phyloP scores from a whole-genome alignment of 1,284 basidiomycete species.

The Ustilago tritici region DNA sequence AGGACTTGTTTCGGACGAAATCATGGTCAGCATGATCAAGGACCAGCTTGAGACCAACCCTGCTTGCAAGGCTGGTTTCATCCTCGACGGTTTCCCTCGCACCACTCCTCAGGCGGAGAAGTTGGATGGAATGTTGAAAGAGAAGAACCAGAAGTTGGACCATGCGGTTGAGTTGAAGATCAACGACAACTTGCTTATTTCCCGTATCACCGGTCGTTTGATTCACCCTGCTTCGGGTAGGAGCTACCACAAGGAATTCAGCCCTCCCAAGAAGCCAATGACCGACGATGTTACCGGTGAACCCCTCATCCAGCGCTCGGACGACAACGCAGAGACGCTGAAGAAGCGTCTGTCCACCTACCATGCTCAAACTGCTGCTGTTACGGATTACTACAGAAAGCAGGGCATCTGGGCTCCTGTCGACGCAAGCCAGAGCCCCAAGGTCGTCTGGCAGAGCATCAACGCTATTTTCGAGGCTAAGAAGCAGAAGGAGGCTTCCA shows the following conservation, averaged over 20 bases:
- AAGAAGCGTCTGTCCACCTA: constrained; percentile 87
- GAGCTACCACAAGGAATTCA: constrained; percentile 93
- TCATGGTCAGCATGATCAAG: constrained; percentile 98
- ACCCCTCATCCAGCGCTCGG: constrained; percentile 77
- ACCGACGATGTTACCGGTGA: constrained; percentile 95
- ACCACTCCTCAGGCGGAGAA: constrained; percentile 98
- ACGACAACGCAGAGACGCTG: constrained; percentile 80
- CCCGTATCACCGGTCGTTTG: constrained; percentile 94
- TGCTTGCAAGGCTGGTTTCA: constrained; percentile 93
- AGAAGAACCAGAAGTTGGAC: constrained; percentile 84
- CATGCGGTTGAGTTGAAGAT: constrained; percentile 92
- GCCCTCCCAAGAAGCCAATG: constrained; percentile 95
- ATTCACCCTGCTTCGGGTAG: constrained; percentile 90
- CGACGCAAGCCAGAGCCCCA: constrained; percentile 92
- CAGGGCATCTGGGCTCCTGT: constrained; percentile 78
- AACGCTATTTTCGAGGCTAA: constrained; percentile 69
- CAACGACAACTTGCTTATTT: constrained; percentile 93
- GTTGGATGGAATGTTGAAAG: constrained; percentile 88
- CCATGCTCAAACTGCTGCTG: constrained; percentile 92
- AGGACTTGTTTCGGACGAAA: constrained; percentile 92
- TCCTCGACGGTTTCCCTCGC: constrained; percentile 97
- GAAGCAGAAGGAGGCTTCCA: constrained; percentile 15
- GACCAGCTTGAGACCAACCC: constrained; percentile 94
- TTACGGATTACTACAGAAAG: constrained; percentile 95
- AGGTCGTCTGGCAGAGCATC: constrained; percentile 89